Evolutionary conservation across 1,284 basidiomycete genomes (phyloP).

Genomic region (Exobasidium rhododendri): DNA sequence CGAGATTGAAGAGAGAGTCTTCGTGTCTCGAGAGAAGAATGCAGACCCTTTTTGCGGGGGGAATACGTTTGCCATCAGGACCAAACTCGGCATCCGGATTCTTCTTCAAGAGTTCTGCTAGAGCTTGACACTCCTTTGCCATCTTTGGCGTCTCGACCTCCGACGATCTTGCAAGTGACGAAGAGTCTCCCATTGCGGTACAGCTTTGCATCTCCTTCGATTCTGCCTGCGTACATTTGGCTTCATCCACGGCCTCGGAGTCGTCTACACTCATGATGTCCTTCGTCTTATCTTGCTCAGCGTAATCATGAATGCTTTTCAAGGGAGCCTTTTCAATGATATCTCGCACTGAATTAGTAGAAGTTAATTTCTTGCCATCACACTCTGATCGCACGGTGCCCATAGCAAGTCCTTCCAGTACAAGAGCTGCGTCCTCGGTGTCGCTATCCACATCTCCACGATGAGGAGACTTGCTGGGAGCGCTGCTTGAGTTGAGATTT

Average conservation of each 20-base stretch:
- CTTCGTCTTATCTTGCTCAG: slow-evolving; percentile 2
- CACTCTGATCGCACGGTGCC: slow-evolving; percentile 13
- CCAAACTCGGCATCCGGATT: slow-evolving; percentile 15
- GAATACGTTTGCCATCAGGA: slow-evolving; percentile 11
- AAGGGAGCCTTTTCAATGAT: slow-evolving; percentile 9
- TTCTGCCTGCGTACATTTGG: neutral
- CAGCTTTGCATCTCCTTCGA: neutral
- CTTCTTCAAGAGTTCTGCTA: slow-evolving; percentile 4
- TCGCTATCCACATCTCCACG: slow-evolving; percentile 37
- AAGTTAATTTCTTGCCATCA: neutral
- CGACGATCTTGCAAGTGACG: neutral
- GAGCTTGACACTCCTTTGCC: neutral
- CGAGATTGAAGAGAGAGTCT: slow-evolving; percentile 31
- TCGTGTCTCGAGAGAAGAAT: slow-evolving; percentile 8
- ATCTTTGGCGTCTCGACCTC: neutral
- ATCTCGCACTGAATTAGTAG: neutral
- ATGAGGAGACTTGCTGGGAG: neutral
- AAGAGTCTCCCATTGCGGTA: neutral
- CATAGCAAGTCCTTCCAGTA: slow-evolving; percentile 50
- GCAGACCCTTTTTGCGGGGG: slow-evolving; percentile 17
- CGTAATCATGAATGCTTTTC: slow-evolving; percentile 14
- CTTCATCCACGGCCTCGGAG: neutral
- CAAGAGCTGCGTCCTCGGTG: slow-evolving; percentile 49
- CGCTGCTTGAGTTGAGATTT: neutral
- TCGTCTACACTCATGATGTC: slow-evolving; percentile 9